Evolutionary conservation across 1,284 basidiomycete genomes (phyloP).

Genomic region (Malassezia japonica): DNA sequence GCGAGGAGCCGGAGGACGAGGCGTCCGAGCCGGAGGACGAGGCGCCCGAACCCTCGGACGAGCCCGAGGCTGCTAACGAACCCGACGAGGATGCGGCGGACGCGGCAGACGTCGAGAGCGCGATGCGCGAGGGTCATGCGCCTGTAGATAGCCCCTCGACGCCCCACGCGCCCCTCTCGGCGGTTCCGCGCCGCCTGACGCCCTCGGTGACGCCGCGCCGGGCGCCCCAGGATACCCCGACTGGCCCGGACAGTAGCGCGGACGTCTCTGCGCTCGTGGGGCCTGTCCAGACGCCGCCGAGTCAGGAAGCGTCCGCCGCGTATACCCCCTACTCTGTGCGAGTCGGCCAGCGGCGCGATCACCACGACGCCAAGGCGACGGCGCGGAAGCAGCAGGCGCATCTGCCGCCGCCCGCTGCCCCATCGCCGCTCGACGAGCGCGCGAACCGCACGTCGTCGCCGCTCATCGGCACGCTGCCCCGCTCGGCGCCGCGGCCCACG

Average conservation of each 20-base stretch:
- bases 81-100: neutral
- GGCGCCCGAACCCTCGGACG: neutral
- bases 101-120: no score
- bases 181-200: neutral
- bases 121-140: no score
- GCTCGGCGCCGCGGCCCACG: neutral
- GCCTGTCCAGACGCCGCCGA: constrained; percentile 11
- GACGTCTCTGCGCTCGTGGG: neutral
- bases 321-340: constrained; percentile 12
- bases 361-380: constrained; percentile 17
- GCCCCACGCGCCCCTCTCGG: neutral
- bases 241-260: neutral
- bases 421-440: no score
- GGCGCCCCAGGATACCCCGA: no score
- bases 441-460: no score
- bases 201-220: neutral
- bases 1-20: neutral
- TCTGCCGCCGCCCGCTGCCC: no score
- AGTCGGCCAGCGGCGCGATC: constrained; percentile 14
- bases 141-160: no score
- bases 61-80: neutral
- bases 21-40: neutral
- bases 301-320: neutral
- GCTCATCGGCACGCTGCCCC: neutral
- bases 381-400: no score